A percentile compares a stretch with the other conserved stretches of the same genome.
Evolutionary conservation across 2,329 filamentous ascomycete species (phyloP).

Genomic region (Xylaria sp.): DNA sequence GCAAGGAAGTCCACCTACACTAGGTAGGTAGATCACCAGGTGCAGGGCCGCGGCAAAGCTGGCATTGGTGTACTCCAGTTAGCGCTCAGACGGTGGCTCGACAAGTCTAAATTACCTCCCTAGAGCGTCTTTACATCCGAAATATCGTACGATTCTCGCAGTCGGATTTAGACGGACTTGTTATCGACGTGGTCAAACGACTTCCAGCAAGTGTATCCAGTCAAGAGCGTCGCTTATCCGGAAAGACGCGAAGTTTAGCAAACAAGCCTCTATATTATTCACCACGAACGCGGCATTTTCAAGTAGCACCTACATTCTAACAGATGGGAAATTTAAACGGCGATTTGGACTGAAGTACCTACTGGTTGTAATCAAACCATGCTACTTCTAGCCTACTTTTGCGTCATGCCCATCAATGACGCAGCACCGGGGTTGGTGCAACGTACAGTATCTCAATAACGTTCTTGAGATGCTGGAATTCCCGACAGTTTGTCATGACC

Average conservation of each 20-base stretch:
- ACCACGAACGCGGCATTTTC: not conserved
- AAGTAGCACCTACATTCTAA: too few relatives aligned
- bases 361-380: not conserved
- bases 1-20: not conserved
- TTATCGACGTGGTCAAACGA: not conserved
- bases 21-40: not conserved
- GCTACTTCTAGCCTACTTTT: not conserved
- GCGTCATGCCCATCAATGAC: conserved; percentile 29
- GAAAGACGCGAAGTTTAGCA: not conserved
- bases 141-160: conserved; percentile 18
- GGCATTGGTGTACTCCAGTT: not conserved
- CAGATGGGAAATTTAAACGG: not conserved
- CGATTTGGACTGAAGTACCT: not conserved
- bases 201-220: not conserved
- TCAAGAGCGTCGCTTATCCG: not conserved
- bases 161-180: not conserved
- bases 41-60: not conserved
- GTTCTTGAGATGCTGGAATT: not conserved
- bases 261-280: not conserved
- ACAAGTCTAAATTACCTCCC: not conserved
- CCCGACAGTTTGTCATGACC: conserved; percentile 15
- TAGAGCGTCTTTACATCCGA: not conserved
- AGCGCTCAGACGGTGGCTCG: not conserved
- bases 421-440: conserved; percentile 11
- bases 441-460: not conserved